These are phyloP conservation scores for Yamadazyma blattariae DNA, from an alignment of 1,139 yeast genomes.

Conservation along the genomic window DNA sequence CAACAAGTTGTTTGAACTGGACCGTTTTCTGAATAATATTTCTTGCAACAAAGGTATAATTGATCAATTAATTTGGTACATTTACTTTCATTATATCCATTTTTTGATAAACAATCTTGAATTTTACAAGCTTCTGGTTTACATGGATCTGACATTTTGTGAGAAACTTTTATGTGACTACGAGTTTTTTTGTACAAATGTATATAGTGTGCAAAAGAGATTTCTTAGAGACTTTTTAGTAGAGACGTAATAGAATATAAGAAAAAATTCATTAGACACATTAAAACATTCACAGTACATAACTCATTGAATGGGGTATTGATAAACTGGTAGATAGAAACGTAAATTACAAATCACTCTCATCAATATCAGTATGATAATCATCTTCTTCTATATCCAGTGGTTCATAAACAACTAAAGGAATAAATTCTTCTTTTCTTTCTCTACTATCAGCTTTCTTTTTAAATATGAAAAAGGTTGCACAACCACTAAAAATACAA, in stretches of 20 bases:
- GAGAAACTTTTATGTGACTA: too few relatives aligned
- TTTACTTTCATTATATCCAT: slow-evolving; percentile 58
- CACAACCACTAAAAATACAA: slow-evolving; percentile 40
- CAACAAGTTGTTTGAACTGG: slow-evolving; percentile 60
- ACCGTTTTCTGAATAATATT: slow-evolving; percentile 53
- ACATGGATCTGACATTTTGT: slow-evolving; percentile 35
- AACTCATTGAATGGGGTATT: too few relatives aligned
- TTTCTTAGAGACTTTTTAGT: too few relatives aligned
- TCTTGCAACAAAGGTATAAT: slow-evolving; percentile 59
- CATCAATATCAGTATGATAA: slow-evolving; percentile 44
- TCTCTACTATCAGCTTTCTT: slow-evolving; percentile 23
- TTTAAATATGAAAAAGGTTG: slow-evolving; percentile 39
- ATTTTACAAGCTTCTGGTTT: slow-evolving; percentile 69
- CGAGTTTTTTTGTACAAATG: too few relatives aligned
- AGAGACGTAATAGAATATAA: too few relatives aligned
- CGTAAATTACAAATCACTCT: slow-evolving; percentile 9
- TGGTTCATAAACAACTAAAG: slow-evolving; percentile 46
- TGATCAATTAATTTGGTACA: slow-evolving; percentile 59
- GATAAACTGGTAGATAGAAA: too few relatives aligned
- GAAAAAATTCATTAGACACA: too few relatives aligned
- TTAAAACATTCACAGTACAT: too few relatives aligned
- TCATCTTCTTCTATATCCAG: slow-evolving; percentile 50
- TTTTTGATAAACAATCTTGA: slow-evolving; percentile 56
- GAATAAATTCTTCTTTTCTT: slow-evolving; percentile 36
- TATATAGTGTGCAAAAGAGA: too few relatives aligned